phyloP scores from a whole-genome alignment of 805 yeast species.

The Alloascoidea hylecoeti region DNA sequence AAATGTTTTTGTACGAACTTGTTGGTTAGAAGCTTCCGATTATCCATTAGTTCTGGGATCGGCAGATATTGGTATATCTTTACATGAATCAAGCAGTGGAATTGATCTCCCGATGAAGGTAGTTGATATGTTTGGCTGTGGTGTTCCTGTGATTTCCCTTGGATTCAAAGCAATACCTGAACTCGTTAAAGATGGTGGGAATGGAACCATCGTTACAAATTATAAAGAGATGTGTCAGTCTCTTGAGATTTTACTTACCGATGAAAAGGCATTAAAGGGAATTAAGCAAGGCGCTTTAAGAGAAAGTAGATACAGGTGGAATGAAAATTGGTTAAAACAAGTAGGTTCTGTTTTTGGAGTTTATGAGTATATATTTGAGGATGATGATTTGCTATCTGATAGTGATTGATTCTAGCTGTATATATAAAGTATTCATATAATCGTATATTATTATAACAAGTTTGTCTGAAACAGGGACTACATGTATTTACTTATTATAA shows the following conservation, averaged over 20 bases:
- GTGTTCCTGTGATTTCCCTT: slow-evolving; percentile 78
- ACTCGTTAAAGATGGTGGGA: slow-evolving; percentile 49
- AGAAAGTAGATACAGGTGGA: slow-evolving; percentile 69
- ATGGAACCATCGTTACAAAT: slow-evolving; percentile 49
- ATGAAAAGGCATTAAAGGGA: slow-evolving; percentile 16
- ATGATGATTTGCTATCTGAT: not conserved
- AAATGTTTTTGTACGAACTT: slow-evolving; percentile 42
- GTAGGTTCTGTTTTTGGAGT: slow-evolving; percentile 27
- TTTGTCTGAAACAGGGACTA: no score
- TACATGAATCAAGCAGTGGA: slow-evolving; percentile 88
- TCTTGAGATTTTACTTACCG: slow-evolving; percentile 19
- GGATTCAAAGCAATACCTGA: slow-evolving; percentile 68
- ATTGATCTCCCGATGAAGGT: slow-evolving; percentile 95
- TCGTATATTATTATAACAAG: no score
- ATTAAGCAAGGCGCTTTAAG: slow-evolving; percentile 54
- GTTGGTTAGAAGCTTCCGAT: slow-evolving; percentile 68
- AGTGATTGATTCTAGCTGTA: not conserved
- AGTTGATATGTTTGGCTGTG: slow-evolving; percentile 92
- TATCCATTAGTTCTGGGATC: slow-evolving; percentile 64
- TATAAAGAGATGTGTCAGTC: slow-evolving; percentile 31
- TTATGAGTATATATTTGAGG: slow-evolving; percentile 13
- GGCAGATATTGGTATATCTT: slow-evolving; percentile 81
- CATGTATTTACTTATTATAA: no score
- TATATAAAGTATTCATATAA: no score
- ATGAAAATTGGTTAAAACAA: slow-evolving; percentile 49